Evolutionary conservation across 2,329 filamentous ascomycete genomes (phyloP).

Genomic region (Periconia sp.): DNA sequence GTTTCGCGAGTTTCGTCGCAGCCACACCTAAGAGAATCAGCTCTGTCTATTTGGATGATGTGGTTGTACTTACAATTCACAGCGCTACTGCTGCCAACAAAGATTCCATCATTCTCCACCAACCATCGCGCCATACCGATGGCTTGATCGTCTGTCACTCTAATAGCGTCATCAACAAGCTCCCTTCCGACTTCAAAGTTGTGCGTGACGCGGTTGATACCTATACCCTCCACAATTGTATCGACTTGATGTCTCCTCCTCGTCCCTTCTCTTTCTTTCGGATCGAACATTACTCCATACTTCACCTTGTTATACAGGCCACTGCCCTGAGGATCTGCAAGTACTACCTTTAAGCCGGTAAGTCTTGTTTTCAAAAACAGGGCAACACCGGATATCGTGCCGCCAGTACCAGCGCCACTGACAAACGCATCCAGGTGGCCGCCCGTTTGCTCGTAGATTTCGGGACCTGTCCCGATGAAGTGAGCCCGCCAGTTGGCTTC

Average conservation of each 20-base stretch:
- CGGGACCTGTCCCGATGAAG: conserved; percentile 81
- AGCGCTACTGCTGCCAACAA: conserved; percentile 92
- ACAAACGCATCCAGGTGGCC: conserved; percentile 85
- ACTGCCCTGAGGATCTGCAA: conserved; percentile 93
- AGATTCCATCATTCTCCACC: conserved; percentile 93
- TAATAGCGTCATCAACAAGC: conserved; percentile 87
- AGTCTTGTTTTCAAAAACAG: conserved; percentile 78
- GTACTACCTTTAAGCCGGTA: conserved; percentile 70
- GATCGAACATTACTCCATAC: conserved; percentile 94
- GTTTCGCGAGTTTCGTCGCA: conserved; percentile 71
- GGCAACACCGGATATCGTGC: conserved; percentile 88
- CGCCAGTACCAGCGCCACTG: conserved; percentile 91
- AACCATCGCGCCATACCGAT: conserved; percentile 94
- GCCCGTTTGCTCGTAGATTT: conserved; percentile 80
- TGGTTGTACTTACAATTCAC: conserved; percentile 74
- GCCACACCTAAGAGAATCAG: conserved; percentile 60
- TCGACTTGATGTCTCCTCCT: conserved; percentile 89
- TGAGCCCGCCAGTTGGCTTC: conserved; percentile 88
- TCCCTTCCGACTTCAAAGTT: conserved; percentile 91
- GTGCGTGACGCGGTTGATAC: conserved; percentile 89
- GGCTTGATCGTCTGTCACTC: conserved; percentile 87
- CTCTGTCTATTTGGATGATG: conserved; percentile 1
- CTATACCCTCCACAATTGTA: conserved; percentile 93
- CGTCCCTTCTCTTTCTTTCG: conserved; percentile 89
- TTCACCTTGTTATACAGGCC: conserved; percentile 91